These are phyloP conservation scores for Phlegmacium glaucopus DNA, from an alignment of 768 basidiomycete genomes.

Conservation along the genomic window DNA sequence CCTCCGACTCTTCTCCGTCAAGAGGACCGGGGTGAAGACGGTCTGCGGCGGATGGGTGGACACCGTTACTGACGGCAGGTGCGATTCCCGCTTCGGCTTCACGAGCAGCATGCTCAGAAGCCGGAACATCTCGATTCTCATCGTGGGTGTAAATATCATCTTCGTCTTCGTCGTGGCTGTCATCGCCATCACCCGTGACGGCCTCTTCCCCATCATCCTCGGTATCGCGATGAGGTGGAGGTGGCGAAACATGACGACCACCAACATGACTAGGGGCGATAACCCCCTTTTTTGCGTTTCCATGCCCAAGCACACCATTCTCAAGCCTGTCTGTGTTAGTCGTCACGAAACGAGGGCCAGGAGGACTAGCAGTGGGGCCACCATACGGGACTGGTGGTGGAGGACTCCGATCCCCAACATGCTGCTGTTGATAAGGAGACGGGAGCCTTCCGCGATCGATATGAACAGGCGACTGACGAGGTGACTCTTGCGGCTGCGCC, in stretches of 20 bases:
- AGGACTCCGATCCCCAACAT: not conserved
- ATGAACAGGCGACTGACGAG: not conserved
- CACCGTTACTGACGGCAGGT: too few species aligned
- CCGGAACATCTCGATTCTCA: too few species aligned
- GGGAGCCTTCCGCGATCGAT: not conserved
- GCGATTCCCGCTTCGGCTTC: too few species aligned
- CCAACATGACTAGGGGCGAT: not conserved
- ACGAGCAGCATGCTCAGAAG: too few species aligned
- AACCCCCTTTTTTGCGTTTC: not conserved
- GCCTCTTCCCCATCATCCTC: not conserved
- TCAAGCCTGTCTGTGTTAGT: too few species aligned
- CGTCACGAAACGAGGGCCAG: too few species aligned
- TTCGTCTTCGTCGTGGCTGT: not conserved
- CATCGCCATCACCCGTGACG: not conserved
- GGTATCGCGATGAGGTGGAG: not conserved
- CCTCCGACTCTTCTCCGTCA: too few species aligned
- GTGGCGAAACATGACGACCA: not conserved
- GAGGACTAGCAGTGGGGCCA: too few species aligned
- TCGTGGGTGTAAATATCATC: not conserved
- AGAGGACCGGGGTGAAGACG: too few species aligned
- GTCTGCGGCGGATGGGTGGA: too few species aligned
- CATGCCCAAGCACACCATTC: not conserved
- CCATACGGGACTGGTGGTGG: too few species aligned
- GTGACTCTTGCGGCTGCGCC: not conserved
- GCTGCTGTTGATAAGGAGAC: not conserved